These are phyloP conservation scores for Microcera coccophila DNA, from an alignment of 2,329 filamentous ascomycete species.

Conservation along the genomic window DNA sequence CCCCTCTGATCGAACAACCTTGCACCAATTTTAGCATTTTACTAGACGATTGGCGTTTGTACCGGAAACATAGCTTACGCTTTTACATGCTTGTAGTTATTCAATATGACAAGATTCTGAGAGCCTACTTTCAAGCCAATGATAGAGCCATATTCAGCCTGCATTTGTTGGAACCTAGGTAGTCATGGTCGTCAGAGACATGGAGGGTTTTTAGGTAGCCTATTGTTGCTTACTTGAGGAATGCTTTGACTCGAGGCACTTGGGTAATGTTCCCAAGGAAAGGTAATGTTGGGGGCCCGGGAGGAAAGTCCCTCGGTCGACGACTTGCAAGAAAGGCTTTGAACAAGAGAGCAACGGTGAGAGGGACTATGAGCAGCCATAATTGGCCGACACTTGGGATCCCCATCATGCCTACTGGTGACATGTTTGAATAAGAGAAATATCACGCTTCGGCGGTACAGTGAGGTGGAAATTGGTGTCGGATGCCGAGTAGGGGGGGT, in stretches of 20 bases:
- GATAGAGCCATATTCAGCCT: constrained; percentile 31
- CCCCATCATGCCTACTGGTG: too few relatives aligned
- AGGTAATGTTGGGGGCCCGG: constrained; percentile 5
- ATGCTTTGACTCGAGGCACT: neutral
- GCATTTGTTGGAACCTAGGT: neutral
- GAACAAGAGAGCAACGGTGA: neutral
- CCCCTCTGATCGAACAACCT: constrained; percentile 35
- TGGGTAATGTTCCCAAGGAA: neutral
- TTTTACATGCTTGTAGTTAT: constrained; percentile 12
- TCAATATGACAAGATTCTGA: constrained; percentile 32
- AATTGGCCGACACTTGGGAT: too few relatives aligned
- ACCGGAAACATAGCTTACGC: neutral
- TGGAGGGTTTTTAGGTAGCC: neutral
- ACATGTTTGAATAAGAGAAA: too few relatives aligned
- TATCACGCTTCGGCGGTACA: too few relatives aligned
- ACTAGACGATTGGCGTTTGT: neutral
- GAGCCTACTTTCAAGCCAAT: constrained; percentile 30
- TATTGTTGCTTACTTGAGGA: neutral
- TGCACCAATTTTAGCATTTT: neutral
- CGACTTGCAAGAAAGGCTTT: constrained; percentile 5
- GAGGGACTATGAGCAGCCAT: neutral
- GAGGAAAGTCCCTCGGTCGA: constrained; percentile 11
- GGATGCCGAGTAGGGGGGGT: too few relatives aligned
- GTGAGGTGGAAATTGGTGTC: too few relatives aligned
- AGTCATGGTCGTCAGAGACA: neutral